Evolutionary conservation across 148 eudicot species (phyloP).

Genomic region (Silene conica): DNA sequence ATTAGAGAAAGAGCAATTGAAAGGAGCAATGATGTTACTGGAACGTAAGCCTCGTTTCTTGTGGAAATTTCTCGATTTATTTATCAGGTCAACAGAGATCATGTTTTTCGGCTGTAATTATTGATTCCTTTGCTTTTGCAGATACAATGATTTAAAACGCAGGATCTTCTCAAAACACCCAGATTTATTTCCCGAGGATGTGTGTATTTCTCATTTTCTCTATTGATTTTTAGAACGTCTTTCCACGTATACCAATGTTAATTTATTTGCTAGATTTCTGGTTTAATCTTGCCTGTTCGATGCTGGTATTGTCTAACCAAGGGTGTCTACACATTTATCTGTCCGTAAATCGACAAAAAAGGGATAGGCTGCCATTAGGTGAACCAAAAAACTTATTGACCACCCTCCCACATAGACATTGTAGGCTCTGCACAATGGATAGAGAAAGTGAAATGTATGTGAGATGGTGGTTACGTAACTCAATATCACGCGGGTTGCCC

Average conservation of each 20-base stretch:
- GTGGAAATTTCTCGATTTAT: not conserved
- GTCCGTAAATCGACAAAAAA: no score
- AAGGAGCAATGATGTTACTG: slow-evolving; percentile 80
- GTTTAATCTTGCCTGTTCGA: not conserved
- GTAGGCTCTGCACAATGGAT: no score
- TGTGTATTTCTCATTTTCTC: slow-evolving; percentile 22
- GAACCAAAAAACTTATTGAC: no score
- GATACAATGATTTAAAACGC: slow-evolving; percentile 76
- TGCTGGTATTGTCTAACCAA: not conserved
- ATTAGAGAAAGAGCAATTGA: slow-evolving; percentile 89
- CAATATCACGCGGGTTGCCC: no score
- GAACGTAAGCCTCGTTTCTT: slow-evolving; percentile 62
- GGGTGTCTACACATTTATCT: not conserved
- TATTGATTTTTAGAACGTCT: not conserved
- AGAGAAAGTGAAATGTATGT: no score
- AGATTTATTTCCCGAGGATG: slow-evolving; percentile 90
- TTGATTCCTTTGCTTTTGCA: slow-evolving; percentile 34
- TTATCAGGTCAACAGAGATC: not conserved
- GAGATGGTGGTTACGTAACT: no score
- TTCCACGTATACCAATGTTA: not conserved
- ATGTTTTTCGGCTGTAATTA: not conserved
- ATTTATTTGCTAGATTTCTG: not conserved
- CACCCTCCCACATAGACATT: no score
- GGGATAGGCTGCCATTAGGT: no score
- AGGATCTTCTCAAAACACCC: slow-evolving; percentile 92